Base-by-base conservation (phyloP, 148 eudicot genomes). In the Amaranthus hypochondriacus region DNA sequence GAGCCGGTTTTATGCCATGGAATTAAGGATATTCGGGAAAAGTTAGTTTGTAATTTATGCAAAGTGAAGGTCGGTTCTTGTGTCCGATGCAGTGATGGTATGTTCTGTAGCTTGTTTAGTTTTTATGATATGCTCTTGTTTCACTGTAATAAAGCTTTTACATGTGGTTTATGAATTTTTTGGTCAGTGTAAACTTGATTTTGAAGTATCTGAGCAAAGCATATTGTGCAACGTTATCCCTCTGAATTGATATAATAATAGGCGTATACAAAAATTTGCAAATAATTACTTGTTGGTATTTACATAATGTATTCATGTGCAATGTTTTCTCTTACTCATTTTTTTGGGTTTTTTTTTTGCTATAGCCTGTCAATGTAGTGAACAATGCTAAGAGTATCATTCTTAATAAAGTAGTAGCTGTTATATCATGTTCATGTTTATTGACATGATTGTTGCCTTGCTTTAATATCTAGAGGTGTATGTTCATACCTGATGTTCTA, bases 1-100 rank as follows among this genome's bases (percentile, higher is more conserved):
- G 99, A 95, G 79, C 97, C 99, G 0, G 76, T 95, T 56, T 66
- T 89, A 82, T 84, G 89, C 76, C 60, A 89, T 58, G 89, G 84
- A 63, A 79, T 87, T 46, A 89, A 87, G 83, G 97, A 90, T 70
- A 85, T 87, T 10, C 84, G 97, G 76, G 81, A 75, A 72, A 95
- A 89, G 81, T 74, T 90, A 69, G 77, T 87, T 46, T 95, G 99
- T 87, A 79, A 83, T 81, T 65, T 95, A 78, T 95, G 99, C 92
- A 92, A 89, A 87, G 83, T 85, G 82, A 95, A 84, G 85, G 81
- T 71, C 56, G 99, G 99, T 68, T 84, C 90, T 52, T 92, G 94
- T 86, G 86, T 95, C 56, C 90, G 97, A 56, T 95, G 99, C 90
- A 92, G 96, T 62, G 87, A 92, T 75, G 99, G 99, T 95, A 95